Base-by-base conservation (phyloP, 2,329 filamentous ascomycete species). In the Trichoderma semiorbis region DNA sequence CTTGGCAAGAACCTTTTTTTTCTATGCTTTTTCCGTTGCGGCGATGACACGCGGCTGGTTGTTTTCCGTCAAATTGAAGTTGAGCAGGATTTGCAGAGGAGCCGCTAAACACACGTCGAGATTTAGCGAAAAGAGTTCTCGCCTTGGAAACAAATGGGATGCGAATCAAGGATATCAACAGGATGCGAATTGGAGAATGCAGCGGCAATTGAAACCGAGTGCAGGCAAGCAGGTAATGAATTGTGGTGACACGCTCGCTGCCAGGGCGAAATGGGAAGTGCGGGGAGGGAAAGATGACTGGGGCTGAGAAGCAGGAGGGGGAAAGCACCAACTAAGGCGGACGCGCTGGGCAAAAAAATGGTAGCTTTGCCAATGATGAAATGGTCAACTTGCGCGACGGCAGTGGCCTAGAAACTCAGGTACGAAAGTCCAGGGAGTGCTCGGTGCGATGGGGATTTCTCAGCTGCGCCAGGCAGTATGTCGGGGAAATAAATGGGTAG, bases 391-490 rank as follows among this genome's bases (percentile, higher is more conserved):
- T 34, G 60, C 65, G 65, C 65, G 58, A 61, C 14, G 58, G 74
- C 57, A 43, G 65, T 28, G 68, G 57, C 70, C 43, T n/a, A 39
- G 55, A 30, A 32, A 50, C n/a, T 47, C 39, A 47, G 64, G 39
- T 69, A 47, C 14, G 43, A 60, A 47, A 62, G 39, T 32, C 55
- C 53, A 55, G 61, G 30, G 28, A 47, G 11, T 61, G 26, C n/a
- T 50, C 57, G n/a, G 57, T 32, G 55, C 36, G 57, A 60, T 36
- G 39, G 28, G 36, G 58, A 43, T 34, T 24, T 53, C 39, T 57
- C 73, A 73, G 75, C 75, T 78, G 77, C 77, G 77, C 74, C 75
- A 75, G 75, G 73, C 76, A 75, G 76, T 74, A 78, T 75, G 75
- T 74, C 50, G 62, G 39, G 39, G 57, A 64, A 62, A 36, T 47